phyloP scores from a whole-genome alignment of 306 rosid genomes.

The Coriaria nepalensis region DNA sequence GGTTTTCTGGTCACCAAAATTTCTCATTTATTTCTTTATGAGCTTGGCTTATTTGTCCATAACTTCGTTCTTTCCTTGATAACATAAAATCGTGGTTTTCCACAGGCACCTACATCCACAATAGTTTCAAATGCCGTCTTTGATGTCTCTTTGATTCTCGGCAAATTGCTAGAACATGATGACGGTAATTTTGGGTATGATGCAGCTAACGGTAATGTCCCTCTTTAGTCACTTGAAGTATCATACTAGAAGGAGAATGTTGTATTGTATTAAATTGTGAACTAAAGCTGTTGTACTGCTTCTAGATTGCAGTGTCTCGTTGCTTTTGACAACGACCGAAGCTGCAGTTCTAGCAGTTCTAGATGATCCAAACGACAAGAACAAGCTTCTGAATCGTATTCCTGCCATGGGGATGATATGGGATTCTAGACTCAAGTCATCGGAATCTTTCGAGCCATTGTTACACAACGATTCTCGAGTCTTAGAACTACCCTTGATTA shows the following conservation, averaged over 20 bases:
- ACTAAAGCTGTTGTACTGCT: not conserved
- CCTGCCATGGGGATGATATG: slow-evolving; percentile 66
- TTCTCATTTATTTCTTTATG: slow-evolving; percentile 4
- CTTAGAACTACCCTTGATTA: no score
- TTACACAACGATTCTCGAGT: not conserved
- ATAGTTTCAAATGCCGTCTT: slow-evolving; percentile 78
- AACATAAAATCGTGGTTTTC: slow-evolving; percentile 15
- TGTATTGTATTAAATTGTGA: not conserved
- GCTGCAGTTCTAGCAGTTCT: slow-evolving; percentile 54
- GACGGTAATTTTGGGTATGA: slow-evolving; percentile 52
- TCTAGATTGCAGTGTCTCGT: slow-evolving; percentile 41
- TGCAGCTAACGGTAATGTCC: slow-evolving; percentile 62
- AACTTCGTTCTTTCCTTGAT: slow-evolving; percentile 11
- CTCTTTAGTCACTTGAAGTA: slow-evolving; percentile 1
- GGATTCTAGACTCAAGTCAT: slow-evolving; percentile 19
- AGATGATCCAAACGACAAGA: slow-evolving; percentile 32
- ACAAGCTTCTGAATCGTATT: slow-evolving; percentile 54
- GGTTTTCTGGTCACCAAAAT: slow-evolving; percentile 45
- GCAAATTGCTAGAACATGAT: slow-evolving; percentile 82
- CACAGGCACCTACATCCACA: slow-evolving; percentile 58
- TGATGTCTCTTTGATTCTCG: slow-evolving; percentile 64
- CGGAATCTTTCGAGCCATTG: not conserved
- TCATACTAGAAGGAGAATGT: not conserved
- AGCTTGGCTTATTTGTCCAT: not conserved
- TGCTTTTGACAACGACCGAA: slow-evolving; percentile 77